Evolutionary conservation across 2,329 filamentous ascomycete genomes (phyloP), one percentile per base, ranked within the genome.

Genomic region (Tricladium varicosporioides): DNA sequence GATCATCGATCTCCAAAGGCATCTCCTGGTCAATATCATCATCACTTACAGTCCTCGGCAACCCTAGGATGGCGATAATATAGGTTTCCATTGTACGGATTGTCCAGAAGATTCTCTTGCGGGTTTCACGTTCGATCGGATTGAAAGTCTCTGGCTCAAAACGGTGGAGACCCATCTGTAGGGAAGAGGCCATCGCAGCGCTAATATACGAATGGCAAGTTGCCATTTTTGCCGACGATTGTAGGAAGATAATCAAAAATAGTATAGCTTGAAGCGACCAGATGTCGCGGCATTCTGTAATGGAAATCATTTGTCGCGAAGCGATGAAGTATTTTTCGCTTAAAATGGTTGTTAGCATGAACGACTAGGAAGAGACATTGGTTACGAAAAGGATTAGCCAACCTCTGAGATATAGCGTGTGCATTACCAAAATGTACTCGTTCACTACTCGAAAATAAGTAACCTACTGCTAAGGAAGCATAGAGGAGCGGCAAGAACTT

Each of bases 161-260:
- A 48, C 89, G 85, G 69, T 92, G 89, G 19, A 92, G 76, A 13
- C 89, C 89, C 73, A 92, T 84, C 40, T 87, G 82, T 46, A 92
- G 73, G 7, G 87, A 84, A 5, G 86, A 86, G 44, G 88, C 83
- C 46, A 91, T 76, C 1, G 88, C 88, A 62, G 91, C 88, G 10
- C 88, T 88, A 46, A 92, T 79, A 64, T 89, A 91, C 0, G 87
- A 83, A 70, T 92, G 92, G 69, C 88, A 92, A 5, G 84, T 86
- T 66, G 85, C 88, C 40, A 92, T 75, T 67, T 89, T 88, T 9
- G 87, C 88, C 2, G 89, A 89, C 2, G 86, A 86, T 66, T 92
- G 89, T 2, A 92, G 78, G 67, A 91, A 92, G 3, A 92, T 75
- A 50, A 91, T 88, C 78, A 91, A 87, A 69, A 89, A 91, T 18